These are phyloP conservation scores for Fusarium sterilihyphosum DNA, from an alignment of 2,329 filamentous ascomycete genomes.

Conservation along the genomic window DNA sequence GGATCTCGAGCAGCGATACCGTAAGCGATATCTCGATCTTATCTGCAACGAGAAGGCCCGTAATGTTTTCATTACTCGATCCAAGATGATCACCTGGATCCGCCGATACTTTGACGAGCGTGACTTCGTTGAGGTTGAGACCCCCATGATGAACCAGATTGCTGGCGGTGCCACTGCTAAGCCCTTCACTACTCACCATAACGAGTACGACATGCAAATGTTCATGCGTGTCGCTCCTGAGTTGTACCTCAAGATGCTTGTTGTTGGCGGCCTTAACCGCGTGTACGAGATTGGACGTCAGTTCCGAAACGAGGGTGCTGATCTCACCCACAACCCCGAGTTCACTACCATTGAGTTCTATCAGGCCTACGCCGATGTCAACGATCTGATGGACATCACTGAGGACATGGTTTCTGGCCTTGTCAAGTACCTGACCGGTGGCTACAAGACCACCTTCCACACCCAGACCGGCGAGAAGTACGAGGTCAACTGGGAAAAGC, in stretches of 20 bases:
- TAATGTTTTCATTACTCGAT: conserved; percentile 83
- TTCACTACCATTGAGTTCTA: conserved; percentile 99
- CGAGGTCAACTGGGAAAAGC: conserved; percentile 94
- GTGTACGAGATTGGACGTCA: conserved; percentile 97
- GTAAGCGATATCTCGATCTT: conserved; percentile 92
- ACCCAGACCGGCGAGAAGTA: conserved; percentile 87
- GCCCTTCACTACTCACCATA: conserved; percentile 95
- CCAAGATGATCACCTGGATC: conserved; percentile 89
- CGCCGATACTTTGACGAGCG: conserved; percentile 87
- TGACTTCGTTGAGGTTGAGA: conserved; percentile 94
- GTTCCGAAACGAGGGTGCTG: conserved; percentile 87
- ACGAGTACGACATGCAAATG: conserved; percentile 93
- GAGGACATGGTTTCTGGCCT: conserved; percentile 92
- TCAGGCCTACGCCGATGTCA: conserved; percentile 89
- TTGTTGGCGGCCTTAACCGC: conserved; percentile 92
- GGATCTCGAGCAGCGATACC: conserved; percentile 92
- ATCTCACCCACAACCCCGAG: conserved; percentile 89
- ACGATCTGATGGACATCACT: conserved; percentile 83
- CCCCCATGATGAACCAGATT: conserved; percentile 96
- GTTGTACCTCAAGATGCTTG: conserved; percentile 93
- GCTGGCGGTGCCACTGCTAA: conserved; percentile 93
- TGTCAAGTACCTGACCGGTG: conserved; percentile 88
- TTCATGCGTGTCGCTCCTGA: conserved; percentile 96
- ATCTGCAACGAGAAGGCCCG: conserved; percentile 94
- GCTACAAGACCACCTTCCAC: conserved; percentile 85